Evolutionary conservation across 306 rosid species (phyloP).

Genomic region (Vachellia pachyceras): DNA sequence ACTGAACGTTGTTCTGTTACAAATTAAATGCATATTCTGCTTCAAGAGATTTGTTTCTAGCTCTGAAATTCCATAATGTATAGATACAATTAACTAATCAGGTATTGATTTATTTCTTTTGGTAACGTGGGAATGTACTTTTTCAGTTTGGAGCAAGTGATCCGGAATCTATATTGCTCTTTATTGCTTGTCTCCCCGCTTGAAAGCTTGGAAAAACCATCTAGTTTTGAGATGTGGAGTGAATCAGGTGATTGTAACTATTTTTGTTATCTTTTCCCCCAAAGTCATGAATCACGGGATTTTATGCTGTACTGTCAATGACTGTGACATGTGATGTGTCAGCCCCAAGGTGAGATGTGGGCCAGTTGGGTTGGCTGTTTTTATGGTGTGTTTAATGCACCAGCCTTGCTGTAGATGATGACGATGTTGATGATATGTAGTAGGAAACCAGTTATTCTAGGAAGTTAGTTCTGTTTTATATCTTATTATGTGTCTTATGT

Average conservation of each 20-base stretch:
- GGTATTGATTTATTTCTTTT: slow-evolving; percentile 15
- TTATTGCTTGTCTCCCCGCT: slow-evolving; percentile 59
- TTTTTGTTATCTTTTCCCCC: slow-evolving; percentile 4
- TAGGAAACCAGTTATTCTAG: no score
- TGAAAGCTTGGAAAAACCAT: slow-evolving; percentile 56
- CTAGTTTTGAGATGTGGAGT: slow-evolving; percentile 75
- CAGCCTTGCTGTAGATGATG: not conserved
- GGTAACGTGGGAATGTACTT: slow-evolving; percentile 24
- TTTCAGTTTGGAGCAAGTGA: slow-evolving; percentile 60
- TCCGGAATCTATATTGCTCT: slow-evolving; percentile 60
- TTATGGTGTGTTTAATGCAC: not conserved
- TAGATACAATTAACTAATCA: slow-evolving; percentile 3
- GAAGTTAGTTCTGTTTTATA: no score
- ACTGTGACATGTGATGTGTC: not conserved
- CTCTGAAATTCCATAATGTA: slow-evolving; percentile 7
- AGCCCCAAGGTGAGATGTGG: not conserved
- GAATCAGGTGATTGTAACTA: slow-evolving; percentile 60
- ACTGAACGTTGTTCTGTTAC: not conserved
- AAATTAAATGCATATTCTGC: slow-evolving; percentile 9
- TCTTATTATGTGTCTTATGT: no score
- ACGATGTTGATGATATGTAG: no score
- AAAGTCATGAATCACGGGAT: slow-evolving; percentile 7
- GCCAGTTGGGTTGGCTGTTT: not conserved
- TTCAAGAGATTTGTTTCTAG: not conserved
- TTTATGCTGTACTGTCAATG: not conserved